A percentile compares a stretch with the other conserved stretches of the same genome.
These are phyloP conservation scores for Eucalyptus paniculata DNA, from an alignment of 345 rosid genomes.

Conservation along the genomic window DNA sequence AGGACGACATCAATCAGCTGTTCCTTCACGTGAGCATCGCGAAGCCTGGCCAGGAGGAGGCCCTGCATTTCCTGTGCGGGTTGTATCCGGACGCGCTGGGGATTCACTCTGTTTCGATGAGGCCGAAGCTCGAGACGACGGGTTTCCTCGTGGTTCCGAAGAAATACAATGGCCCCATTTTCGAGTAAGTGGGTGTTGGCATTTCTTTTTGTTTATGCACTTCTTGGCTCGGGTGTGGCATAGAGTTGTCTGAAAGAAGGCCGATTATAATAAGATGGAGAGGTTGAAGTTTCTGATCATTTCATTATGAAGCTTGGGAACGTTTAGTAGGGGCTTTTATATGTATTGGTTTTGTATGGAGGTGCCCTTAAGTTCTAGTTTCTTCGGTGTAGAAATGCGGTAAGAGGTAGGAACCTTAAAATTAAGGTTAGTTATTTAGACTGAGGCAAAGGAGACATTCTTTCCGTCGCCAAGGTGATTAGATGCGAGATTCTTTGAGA, in stretches of 20 bases:
- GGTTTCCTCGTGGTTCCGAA: constrained; percentile 22
- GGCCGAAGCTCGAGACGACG: constrained; percentile 41
- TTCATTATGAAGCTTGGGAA: neutral
- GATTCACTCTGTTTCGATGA: constrained; percentile 76
- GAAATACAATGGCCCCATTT: constrained; percentile 62
- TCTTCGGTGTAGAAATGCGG: neutral
- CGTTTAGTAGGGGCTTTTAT: neutral
- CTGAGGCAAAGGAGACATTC: neutral
- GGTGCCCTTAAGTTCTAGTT: neutral
- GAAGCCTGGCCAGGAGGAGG: constrained; percentile 54
- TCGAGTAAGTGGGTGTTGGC: constrained; percentile 34
- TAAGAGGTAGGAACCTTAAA: neutral
- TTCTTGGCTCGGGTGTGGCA: neutral
- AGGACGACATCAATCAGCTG: constrained; percentile 64
- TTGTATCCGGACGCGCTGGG: constrained; percentile 91
- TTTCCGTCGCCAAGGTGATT: neutral
- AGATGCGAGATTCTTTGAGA: neutral
- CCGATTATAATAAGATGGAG: neutral
- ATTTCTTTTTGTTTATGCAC: neutral
- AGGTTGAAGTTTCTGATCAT: neutral
- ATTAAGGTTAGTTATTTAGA: neutral
- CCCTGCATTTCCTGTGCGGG: constrained; percentile 78
- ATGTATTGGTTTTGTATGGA: neutral
- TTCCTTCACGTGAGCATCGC: constrained; percentile 78
- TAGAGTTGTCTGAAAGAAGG: neutral